A percentile compares a stretch with the other conserved stretches of the same genome.
Evolutionary conservation across 768 basidiomycete species (phyloP).

Genomic region (Rhodotorula sphaerocarpa): DNA sequence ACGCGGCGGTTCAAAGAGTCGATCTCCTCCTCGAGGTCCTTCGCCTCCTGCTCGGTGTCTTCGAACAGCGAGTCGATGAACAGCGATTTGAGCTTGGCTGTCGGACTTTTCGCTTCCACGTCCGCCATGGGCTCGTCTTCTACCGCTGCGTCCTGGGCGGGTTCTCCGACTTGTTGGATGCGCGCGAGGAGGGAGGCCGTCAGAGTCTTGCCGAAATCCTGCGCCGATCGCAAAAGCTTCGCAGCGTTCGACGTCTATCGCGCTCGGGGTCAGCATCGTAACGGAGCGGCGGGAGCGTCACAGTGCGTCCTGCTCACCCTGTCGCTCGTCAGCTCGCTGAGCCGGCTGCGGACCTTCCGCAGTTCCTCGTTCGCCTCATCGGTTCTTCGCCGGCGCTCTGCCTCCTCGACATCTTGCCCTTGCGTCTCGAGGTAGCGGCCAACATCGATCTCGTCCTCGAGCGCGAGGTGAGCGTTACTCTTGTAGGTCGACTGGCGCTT

Average conservation of each 20-base stretch:
- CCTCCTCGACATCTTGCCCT: constrained; percentile 53
- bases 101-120: no score
- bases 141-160: no score
- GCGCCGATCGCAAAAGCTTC: no score
- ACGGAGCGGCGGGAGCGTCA: no score
- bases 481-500: constrained; percentile 87
- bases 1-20: constrained; percentile 44
- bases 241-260: no score
- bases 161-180: no score
- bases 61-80: neutral
- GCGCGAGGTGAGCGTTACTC: constrained; percentile 89
- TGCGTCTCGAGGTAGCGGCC: constrained; percentile 64
- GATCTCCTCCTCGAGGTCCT: constrained; percentile 58
- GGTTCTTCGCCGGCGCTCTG: constrained; percentile 61
- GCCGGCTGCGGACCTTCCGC: constrained; percentile 57
- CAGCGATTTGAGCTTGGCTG: neutral
- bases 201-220: no score
- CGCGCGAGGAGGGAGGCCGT: no score
- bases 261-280: no score
- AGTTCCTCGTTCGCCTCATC: constrained; percentile 64
- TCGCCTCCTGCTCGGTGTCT: constrained; percentile 41
- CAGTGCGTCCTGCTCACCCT: no score
- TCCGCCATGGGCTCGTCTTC: no score
- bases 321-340: constrained; percentile 14
- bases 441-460: constrained; percentile 75